These are phyloP conservation scores for Rhododendron simsii DNA, from an alignment of 148 eudicot species.

Conservation along the genomic window DNA sequence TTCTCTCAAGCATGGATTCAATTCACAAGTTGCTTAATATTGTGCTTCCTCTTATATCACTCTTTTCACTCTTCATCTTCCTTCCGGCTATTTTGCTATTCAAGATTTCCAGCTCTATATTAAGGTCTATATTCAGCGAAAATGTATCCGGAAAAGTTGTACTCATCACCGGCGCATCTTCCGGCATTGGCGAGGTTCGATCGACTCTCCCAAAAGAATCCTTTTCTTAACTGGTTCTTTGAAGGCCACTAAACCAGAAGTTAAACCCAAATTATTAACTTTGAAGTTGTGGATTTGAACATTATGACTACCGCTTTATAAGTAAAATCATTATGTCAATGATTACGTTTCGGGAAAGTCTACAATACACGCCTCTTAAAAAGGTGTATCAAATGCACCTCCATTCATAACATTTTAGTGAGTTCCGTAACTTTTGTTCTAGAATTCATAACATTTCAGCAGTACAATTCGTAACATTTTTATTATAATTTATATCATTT, in stretches of 20 bases:
- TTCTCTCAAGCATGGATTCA: constrained; percentile 18
- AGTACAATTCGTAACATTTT: no score
- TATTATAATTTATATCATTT: no score
- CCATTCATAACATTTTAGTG: no score
- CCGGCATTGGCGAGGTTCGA: neutral
- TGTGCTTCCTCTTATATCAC: constrained; percentile 20
- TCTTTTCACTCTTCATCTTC: constrained; percentile 17
- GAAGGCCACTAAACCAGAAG: no score
- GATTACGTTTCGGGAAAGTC: no score
- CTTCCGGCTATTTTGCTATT: constrained; percentile 15
- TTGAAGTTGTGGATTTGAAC: neutral
- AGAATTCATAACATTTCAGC: no score
- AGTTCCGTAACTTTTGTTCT: no score
- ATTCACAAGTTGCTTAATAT: constrained; percentile 20
- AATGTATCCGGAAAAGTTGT: constrained; percentile 34
- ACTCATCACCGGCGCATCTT: constrained; percentile 11
- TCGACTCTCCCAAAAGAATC: neutral
- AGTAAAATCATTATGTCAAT: neutral
- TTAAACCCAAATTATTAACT: no score
- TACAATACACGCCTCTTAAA: no score
- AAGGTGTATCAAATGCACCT: no score
- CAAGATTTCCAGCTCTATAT: constrained; percentile 11
- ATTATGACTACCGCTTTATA: no score
- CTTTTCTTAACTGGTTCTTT: no score
- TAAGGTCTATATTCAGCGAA: constrained; percentile 13